phyloP scores from a whole-genome alignment of 2,329 filamentous ascomycete genomes.

The Leptodontidium sp. region DNA sequence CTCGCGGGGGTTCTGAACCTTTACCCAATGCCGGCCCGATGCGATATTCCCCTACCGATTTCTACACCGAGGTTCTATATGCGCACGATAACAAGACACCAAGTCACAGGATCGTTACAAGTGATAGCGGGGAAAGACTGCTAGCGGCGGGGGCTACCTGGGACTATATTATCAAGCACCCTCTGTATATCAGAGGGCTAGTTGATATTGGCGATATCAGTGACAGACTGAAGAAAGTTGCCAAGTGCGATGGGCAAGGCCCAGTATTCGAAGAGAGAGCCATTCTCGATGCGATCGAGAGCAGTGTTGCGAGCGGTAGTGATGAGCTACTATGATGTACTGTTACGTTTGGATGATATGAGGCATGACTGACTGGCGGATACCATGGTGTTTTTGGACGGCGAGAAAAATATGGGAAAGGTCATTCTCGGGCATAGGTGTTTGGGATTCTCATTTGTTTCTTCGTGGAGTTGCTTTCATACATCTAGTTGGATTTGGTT shows the following conservation, averaged over 20 bases:
- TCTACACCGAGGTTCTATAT: conserved; percentile 69
- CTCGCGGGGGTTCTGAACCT: conserved; percentile 46
- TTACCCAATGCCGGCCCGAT: conserved; percentile 68
- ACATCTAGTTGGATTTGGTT: conserved; percentile 3
- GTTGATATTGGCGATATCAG: conserved; percentile 86
- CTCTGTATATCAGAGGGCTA: conserved; percentile 76
- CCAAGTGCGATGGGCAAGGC: conserved; percentile 85
- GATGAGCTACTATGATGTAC: conserved; percentile 68
- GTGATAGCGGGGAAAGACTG: conserved; percentile 71
- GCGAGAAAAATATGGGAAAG: conserved; percentile 20
- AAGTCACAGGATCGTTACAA: conserved; percentile 73
- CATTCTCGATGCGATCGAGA: conserved; percentile 77
- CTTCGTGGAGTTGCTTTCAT: neutral
- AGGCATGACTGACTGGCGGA: conserved; percentile 21
- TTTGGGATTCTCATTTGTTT: conserved; percentile 17
- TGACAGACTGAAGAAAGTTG: conserved; percentile 76
- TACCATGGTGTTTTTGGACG: conserved; percentile 28
- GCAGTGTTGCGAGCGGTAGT: conserved; percentile 77
- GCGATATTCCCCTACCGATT: conserved; percentile 76
- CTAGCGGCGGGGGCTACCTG: conserved; percentile 82
- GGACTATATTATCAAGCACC: conserved; percentile 87
- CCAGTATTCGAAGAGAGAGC: conserved; percentile 85
- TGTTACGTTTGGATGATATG: conserved; percentile 17
- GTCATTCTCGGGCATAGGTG: conserved; percentile 16
- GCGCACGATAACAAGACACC: conserved; percentile 68